Evolutionary conservation across 805 yeast species (phyloP).

Genomic region (Lipomyces orientalis): DNA sequence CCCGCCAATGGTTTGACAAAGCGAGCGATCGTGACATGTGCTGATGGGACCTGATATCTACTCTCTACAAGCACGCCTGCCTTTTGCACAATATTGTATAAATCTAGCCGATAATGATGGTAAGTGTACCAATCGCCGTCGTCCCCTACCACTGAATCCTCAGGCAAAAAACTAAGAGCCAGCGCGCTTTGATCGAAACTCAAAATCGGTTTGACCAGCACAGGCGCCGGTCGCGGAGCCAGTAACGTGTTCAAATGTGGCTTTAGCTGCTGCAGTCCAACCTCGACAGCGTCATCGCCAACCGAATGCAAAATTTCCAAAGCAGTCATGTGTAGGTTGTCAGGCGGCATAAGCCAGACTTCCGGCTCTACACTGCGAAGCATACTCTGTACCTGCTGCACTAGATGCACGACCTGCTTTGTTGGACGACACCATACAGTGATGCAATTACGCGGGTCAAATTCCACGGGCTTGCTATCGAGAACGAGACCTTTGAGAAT

Average conservation of each 20-base stretch:
- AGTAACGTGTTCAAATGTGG: conserved; percentile 21
- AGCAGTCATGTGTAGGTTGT: conserved; percentile 36
- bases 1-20: conserved; percentile 27
- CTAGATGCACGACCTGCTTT: conserved; percentile 14
- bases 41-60: conserved; percentile 38
- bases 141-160: conserved; percentile 4
- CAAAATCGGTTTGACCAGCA: conserved; percentile 29
- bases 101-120: conserved; percentile 34
- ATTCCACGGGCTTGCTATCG: conserved; percentile 28
- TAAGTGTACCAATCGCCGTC: conserved; percentile 30
- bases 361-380: conserved; percentile 23
- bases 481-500: conserved; percentile 32
- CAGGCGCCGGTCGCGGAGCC: conserved; percentile 32
- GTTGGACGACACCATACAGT: conserved; percentile 36
- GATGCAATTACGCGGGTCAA: conserved; percentile 35
- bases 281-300: conserved; percentile 13
- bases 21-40: conserved; percentile 40
- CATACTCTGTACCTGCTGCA: conserved; percentile 19
- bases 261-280: conserved; percentile 4
- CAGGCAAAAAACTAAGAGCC: conserved; percentile 34
- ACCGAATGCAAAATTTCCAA: conserved; percentile 35
- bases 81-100: conserved; percentile 18
- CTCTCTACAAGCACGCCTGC: conserved; percentile 31
- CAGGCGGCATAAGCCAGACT: conserved; percentile 39
- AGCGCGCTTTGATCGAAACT: conserved; percentile 33